phyloP scores from a whole-genome alignment of 257 asterid genomes.

The Nicotiana tabacum region DNA sequence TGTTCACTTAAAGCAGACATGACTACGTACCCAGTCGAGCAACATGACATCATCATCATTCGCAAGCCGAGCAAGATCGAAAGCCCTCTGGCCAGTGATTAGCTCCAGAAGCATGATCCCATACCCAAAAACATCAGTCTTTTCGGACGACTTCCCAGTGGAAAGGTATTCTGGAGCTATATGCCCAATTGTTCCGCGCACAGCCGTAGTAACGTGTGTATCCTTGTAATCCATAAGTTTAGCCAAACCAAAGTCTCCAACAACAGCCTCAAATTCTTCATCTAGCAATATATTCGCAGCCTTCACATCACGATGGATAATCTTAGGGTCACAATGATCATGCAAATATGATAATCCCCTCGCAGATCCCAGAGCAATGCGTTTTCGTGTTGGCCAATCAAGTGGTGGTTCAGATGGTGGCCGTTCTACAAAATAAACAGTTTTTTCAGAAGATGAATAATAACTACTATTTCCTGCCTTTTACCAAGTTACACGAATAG shows the following conservation, averaged over 20 bases:
- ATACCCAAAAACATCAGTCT: slow-evolving; percentile 54
- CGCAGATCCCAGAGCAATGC: slow-evolving; percentile 52
- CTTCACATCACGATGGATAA: slow-evolving; percentile 53
- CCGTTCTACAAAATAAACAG: slow-evolving; percentile 27
- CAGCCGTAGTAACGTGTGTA: slow-evolving; percentile 55
- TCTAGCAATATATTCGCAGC: slow-evolving; percentile 52
- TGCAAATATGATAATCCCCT: slow-evolving; percentile 50
- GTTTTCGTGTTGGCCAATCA: slow-evolving; percentile 48
- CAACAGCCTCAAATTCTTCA: slow-evolving; percentile 57
- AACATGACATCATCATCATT: slow-evolving; percentile 55
- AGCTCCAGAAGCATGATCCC: slow-evolving; percentile 55
- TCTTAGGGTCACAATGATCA: slow-evolving; percentile 54
- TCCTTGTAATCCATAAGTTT: slow-evolving; percentile 58
- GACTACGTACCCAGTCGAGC: slow-evolving; percentile 46
- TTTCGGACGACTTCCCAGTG: slow-evolving; percentile 50
- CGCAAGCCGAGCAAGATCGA: slow-evolving; percentile 56
- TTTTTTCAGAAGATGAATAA: not conserved
- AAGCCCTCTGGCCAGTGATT: slow-evolving; percentile 50
- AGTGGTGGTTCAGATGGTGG: slow-evolving; percentile 46
- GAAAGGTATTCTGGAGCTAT: slow-evolving; percentile 55
- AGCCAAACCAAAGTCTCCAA: slow-evolving; percentile 56
- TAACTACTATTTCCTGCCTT: not conserved
- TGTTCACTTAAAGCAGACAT: not conserved
- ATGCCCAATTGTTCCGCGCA: slow-evolving; percentile 57
- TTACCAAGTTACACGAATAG: not conserved